Base-by-base conservation (phyloP, 2,329 filamentous ascomycete species). In the Colletotrichum scovillei region DNA sequence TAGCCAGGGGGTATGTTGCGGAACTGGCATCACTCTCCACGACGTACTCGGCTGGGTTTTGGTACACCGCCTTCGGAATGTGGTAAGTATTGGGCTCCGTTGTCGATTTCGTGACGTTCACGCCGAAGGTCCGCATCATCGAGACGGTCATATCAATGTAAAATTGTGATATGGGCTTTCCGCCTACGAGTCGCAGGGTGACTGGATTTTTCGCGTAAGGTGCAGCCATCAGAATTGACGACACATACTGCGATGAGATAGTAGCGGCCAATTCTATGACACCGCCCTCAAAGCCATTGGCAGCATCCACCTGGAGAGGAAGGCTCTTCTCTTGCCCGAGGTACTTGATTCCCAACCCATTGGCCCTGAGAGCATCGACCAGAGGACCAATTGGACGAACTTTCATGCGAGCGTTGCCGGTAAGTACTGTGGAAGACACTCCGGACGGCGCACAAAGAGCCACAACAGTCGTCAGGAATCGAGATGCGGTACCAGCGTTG, bases 61-160 rank as follows among this genome's bases (percentile, higher is more conserved):
- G 86, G 85, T 99, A 99, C 14, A 87, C 86, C 16, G 93, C 94
- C 79, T 93, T 92, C 2, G 97, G 97, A 69, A 99, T 97, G 81
- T 97, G 92, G 83, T 99, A 99, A 5, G 96, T 98, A 80, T 98
- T 93, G 58, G 92, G 90, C 78, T 98, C 95, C 3, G 90, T 92
- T 38, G 89, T 83, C 9, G 95, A 97, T 77, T 90, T 91, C 74
- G 91, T 88, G 14, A 98, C 97, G 52, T 91, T 82, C 53, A 99
- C 90, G 63, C 97, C 97, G 79, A 99, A 99, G 2, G 93, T 89
- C 67, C 90, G 89, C 97, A 99, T 99, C 96, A 99, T 99, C 19
- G 95, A 90, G 66, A 97, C 95, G 2, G 97, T 99, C 96, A 99
- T 98, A 81, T 99, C 95, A 79, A 99, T 98, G 82, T 99, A 99